These are phyloP conservation scores for Colletotrichum gigasporum DNA, from an alignment of 2,329 filamentous ascomycete species.

Conservation along the genomic window DNA sequence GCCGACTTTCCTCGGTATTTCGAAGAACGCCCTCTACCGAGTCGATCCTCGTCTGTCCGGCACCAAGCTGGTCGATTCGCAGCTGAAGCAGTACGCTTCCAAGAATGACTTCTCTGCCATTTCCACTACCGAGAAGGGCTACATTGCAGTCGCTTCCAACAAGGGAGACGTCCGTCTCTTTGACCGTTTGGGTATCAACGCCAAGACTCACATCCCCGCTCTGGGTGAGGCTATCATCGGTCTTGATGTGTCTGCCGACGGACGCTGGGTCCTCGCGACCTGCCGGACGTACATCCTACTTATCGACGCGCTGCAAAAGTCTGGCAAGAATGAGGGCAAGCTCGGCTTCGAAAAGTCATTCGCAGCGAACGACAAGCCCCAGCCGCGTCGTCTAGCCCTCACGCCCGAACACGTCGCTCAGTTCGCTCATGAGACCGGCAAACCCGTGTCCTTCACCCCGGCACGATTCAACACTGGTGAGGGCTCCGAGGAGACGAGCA, in stretches of 20 bases:
- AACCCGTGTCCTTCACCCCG: conserved; percentile 85
- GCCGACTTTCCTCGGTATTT: conserved; percentile 94
- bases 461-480: conserved; percentile 94
- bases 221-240: conserved; percentile 95
- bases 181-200: conserved; percentile 94
- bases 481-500: conserved; percentile 85
- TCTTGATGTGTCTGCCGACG: conserved; percentile 93
- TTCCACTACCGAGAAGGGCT: conserved; percentile 94
- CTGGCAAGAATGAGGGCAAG: conserved; percentile 96
- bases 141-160: conserved; percentile 95
- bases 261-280: conserved; percentile 93
- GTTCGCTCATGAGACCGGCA: conserved; percentile 95
- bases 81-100: conserved; percentile 94
- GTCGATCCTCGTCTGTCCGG: conserved; percentile 91
- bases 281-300: conserved; percentile 94
- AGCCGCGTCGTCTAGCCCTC: conserved; percentile 88
- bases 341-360: conserved; percentile 97
- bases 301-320: conserved; percentile 89
- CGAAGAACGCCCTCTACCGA: conserved; percentile 90
- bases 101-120: conserved; percentile 98
- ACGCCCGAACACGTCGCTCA: conserved; percentile 94
- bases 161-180: conserved; percentile 98
- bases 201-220: conserved; percentile 96
- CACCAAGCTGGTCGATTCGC: conserved; percentile 89
- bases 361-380: conserved; percentile 90